Evolutionary conservation across 2,329 filamentous ascomycete species (phyloP).

Genomic region (Zymoseptoria crescenta): DNA sequence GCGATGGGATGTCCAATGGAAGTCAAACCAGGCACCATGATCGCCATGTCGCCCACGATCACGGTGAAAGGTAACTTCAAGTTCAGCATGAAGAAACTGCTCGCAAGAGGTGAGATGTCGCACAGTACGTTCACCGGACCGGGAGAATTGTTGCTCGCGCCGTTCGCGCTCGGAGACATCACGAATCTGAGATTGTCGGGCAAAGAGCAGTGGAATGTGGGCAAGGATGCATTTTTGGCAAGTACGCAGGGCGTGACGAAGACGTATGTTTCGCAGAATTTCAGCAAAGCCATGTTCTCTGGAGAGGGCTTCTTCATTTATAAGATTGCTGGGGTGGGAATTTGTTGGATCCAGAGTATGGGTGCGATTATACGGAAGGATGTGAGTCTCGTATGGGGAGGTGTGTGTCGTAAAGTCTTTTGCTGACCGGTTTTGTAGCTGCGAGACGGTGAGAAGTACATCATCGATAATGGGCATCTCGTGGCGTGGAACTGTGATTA

Average conservation of each 20-base stretch:
- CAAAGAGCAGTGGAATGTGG: constrained; percentile 69
- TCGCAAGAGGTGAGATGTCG: constrained; percentile 71
- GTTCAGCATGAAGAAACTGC: constrained; percentile 85
- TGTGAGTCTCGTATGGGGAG: constrained; percentile 45
- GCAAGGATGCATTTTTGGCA: constrained; percentile 78
- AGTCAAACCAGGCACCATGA: constrained; percentile 81
- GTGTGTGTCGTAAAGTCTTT: not conserved
- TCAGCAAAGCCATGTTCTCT: constrained; percentile 83
- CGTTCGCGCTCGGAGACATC: constrained; percentile 73
- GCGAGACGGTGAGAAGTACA: constrained; percentile 59
- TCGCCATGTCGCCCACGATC: constrained; percentile 86
- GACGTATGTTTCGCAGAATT: constrained; percentile 69
- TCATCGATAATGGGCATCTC: constrained; percentile 61
- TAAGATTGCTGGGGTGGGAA: constrained; percentile 66
- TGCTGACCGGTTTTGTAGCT: constrained; percentile 28
- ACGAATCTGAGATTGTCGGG: constrained; percentile 66
- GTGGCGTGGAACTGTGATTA: constrained; percentile 98
- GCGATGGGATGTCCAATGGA: constrained; percentile 79
- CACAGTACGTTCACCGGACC: constrained; percentile 79
- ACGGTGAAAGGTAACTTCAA: constrained; percentile 75
- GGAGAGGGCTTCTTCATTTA: constrained; percentile 87
- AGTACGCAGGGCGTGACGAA: constrained; percentile 72
- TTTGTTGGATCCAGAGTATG: constrained; percentile 87
- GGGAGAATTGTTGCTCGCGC: constrained; percentile 80
- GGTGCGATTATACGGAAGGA: constrained; percentile 93